Conservation (phyloP, 257 asterid genomes). For the Solanum sejunctum region DNA sequence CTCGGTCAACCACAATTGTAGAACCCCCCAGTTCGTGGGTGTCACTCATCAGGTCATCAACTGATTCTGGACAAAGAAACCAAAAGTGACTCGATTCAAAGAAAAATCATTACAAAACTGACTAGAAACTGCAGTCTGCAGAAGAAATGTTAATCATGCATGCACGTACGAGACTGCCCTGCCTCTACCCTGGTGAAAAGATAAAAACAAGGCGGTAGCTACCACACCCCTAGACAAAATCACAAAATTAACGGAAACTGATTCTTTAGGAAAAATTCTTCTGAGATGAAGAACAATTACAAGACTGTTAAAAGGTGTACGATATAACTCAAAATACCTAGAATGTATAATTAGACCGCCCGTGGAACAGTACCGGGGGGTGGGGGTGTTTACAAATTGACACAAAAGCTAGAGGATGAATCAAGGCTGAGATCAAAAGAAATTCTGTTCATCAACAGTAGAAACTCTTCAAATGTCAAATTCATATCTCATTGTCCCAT, state of each 20-base stretch:
- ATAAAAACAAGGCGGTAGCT: background rate
- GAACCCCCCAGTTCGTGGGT: slow-evolving; percentile 95
- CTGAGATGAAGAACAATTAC: background rate
- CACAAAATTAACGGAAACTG: background rate
- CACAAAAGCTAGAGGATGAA: background rate
- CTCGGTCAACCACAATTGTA: slow-evolving; percentile 87
- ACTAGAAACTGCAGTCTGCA: background rate
- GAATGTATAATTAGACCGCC: background rate
- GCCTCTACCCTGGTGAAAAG: background rate
- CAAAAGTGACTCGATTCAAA: background rate
- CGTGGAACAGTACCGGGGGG: background rate
- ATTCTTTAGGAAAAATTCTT: background rate
- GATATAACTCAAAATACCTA: background rate
- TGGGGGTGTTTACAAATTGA: background rate
- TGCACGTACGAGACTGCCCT: background rate
- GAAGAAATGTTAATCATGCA: background rate
- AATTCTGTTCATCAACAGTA: background rate
- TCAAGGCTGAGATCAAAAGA: background rate
- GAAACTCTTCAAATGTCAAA: background rate
- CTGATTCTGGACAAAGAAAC: slow-evolving; percentile 57
- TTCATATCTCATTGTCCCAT: background rate
- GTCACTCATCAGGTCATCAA: slow-evolving; percentile 89
- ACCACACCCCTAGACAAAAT: background rate
- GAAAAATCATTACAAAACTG: background rate
- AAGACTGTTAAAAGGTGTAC: background rate